Evolutionary conservation across 2,329 filamentous ascomycete species (phyloP), one percentile per base, ranked within the genome.

Genomic region (Parastagonospora nodorum): DNA sequence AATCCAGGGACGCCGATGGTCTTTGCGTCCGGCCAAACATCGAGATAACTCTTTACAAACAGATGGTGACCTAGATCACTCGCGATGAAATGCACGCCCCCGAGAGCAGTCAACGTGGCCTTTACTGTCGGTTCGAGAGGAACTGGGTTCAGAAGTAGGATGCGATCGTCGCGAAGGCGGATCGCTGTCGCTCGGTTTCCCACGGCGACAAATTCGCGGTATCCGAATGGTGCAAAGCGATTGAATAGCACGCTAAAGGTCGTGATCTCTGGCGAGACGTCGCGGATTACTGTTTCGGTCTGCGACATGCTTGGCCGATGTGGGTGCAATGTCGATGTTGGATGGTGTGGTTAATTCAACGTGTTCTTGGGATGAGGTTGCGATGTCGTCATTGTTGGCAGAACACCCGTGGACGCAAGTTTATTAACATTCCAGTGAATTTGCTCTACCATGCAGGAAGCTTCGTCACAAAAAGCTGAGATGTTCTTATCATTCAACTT

Each of bases 181-280:
- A 61, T 50, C 5, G 56, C 53, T 2, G 56, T 60, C 8, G 51
- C 50, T 2, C 58, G 58, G 29, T 61, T 61, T 32, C 56, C 58
- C 1, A 61, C 58, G 1, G 58, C 58, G 9, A 60, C 51, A 7
- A 61, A 61, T 1, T 55, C 52, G 33, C 58, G 51, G 11, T 51
- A 52, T 27, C 51, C 56, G 12, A 61, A 48, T 0, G 51, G 58
- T 12, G 56, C 55, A 30, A 62, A 58, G 42, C 59, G 54, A 16
- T 57, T 60, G 49, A 58, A 59, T 5, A 51, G 60, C 9, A 51
- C 43, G 19, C 42, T 49, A 50, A 63, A 62, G 7, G 53, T 57
- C 2, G 51, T 55, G 28, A 60, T 45, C 8, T 38, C 12, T 2
- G 58, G 45, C 2, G 35, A 35, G 30, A 57, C 24, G 12, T 55